phyloP scores from a whole-genome alignment of 139 green algal genomes.

The Coelastrella sp. region DNA sequence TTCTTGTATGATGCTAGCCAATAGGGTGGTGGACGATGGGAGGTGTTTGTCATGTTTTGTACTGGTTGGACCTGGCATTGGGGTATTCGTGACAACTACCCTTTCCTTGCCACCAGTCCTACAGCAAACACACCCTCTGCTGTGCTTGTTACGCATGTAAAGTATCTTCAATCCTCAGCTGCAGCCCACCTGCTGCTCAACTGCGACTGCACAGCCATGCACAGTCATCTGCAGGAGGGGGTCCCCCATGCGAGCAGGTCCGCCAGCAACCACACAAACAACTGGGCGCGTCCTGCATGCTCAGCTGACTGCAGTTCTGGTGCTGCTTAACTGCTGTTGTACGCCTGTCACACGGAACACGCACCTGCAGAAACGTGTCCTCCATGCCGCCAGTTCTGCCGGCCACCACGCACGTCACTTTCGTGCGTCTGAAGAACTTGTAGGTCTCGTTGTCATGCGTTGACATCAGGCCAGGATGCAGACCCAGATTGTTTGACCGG shows the following conservation, averaged over 20 bases:
- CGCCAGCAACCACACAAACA: no score
- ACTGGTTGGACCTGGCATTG: no score
- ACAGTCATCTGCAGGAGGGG: constrained; percentile 44
- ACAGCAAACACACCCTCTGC: no score
- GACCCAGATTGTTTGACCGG: constrained; percentile 51
- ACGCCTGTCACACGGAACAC: background rate
- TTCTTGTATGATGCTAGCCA: no score
- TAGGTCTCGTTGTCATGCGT: constrained; percentile 74
- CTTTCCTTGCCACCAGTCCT: no score
- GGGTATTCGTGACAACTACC: no score
- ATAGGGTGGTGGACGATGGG: no score
- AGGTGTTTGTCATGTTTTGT: no score
- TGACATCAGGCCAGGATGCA: constrained; percentile 64
- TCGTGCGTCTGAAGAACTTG: constrained; percentile 64
- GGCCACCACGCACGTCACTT: constrained; percentile 61
- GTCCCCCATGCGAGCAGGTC: constrained; percentile 43
- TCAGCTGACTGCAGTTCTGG: no score
- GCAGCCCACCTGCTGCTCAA: background rate
- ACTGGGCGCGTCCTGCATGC: no score
- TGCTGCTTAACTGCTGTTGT: background rate
- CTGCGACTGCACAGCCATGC: background rate
- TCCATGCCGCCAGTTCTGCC: constrained; percentile 46
- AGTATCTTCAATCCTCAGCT: no score
- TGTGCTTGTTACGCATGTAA: no score
- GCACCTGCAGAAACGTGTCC: constrained; percentile 50